These are phyloP conservation scores for Paecilomyces variotii DNA, from an alignment of 2,329 filamentous ascomycete genomes.

Conservation along the genomic window DNA sequence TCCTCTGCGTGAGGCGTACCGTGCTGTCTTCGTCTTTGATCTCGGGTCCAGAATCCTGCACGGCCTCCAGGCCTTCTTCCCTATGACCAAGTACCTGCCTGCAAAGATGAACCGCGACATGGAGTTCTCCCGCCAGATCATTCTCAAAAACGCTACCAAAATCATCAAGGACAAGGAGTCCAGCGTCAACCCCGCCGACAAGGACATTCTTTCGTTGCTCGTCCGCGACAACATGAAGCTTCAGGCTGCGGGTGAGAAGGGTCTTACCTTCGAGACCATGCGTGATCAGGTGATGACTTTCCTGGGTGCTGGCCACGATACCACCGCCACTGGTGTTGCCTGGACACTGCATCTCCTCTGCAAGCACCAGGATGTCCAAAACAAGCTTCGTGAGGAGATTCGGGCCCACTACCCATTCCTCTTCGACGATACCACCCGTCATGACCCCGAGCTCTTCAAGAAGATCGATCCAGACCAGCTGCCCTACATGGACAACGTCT, in stretches of 20 bases:
- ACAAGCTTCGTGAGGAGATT: conserved; percentile 34
- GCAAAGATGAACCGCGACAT: conserved; percentile 34
- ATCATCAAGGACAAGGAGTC: conserved; percentile 29
- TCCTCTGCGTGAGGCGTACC: conserved; percentile 34
- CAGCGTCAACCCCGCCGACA: conserved; percentile 24
- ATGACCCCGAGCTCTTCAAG: conserved; percentile 20
- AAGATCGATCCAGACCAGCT: conserved; percentile 33
- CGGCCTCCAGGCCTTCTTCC: conserved; percentile 37
- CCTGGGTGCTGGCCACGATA: conserved; percentile 38
- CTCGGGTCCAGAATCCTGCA: conserved; percentile 28
- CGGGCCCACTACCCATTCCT: conserved; percentile 30
- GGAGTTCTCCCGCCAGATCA: conserved; percentile 26
- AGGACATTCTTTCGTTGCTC: conserved; percentile 35
- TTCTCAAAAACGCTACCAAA: conserved; percentile 25
- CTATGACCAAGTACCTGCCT: conserved; percentile 31
- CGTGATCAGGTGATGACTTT: conserved; percentile 35
- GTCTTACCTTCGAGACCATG: conserved; percentile 29
- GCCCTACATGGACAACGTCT: conserved; percentile 40
- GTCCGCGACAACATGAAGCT: conserved; percentile 35
- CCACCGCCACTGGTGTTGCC: conserved; percentile 36
- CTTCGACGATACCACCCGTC: conserved; percentile 25
- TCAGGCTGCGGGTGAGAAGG: conserved; percentile 27
- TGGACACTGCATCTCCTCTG: conserved; percentile 38
- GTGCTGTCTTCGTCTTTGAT: conserved; percentile 37
- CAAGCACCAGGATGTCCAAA: conserved; percentile 32